Evolutionary conservation across 176 grass and related monocot species (phyloP), one percentile per base, ranked within the genome.

Genomic region (Leersia perrieri): DNA sequence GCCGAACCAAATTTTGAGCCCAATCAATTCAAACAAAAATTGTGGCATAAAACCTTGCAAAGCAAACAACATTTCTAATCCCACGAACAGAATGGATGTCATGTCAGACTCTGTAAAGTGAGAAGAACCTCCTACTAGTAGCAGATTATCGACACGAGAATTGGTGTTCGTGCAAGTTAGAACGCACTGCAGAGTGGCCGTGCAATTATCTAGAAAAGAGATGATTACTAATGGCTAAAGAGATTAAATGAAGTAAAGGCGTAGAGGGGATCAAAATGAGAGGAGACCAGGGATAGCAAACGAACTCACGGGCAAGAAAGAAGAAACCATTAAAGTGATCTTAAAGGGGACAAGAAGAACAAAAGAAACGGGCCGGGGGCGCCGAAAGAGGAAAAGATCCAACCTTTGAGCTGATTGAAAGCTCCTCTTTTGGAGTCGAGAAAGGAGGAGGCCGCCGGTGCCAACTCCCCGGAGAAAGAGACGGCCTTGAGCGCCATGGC

Each of bases 401-500:
- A 76, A 95, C 92, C 96, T 99, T 89, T 90, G 63, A 68, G 88
- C 79, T 74, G 92, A 33, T 32, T 49, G 63, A 85, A 70, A 75
- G 57, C 32, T 14, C 80, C 90, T 60, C 88, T 83, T 23, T 63
- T 82, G 22, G 88, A 85, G 35, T 91, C 96, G 31, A 93, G 86
- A 78, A 95, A 91, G 28, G 90, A 84, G 34, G 86, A n/a, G n/a
- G n/a, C n/a, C n/a, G n/a, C 72, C 0, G 75, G 78, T 8, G 75
- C 74, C 28, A 93, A 77, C 73, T 96, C 91, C 13, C 84, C 89
- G 18, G 83, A 41, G 60, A 90, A 75, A 41, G 93, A 78, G 16
- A 83, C 60, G 22, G 81, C 51, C 72, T 91, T 93, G 45, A 99
- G 87, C 33, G 93, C 84, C 96, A 99, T 99, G 65, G 66, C 28